Conservation (phyloP, 2,329 filamentous ascomycete species). For the Pestalotiopsis sp. region DNA sequence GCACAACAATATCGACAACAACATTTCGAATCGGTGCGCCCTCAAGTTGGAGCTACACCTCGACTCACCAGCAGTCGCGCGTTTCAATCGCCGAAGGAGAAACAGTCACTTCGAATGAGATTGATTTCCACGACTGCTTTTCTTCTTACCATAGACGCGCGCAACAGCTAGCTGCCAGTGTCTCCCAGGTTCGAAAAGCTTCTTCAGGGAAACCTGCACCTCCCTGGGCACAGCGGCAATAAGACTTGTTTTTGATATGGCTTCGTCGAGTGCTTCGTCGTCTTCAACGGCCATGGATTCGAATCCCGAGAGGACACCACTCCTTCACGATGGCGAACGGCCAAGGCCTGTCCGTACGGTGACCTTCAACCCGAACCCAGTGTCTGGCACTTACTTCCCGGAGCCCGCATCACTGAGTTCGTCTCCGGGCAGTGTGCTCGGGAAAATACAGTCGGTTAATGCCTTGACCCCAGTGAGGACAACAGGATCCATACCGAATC, state of each 20-base stretch:
- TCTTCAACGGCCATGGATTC: slow-evolving; percentile 18
- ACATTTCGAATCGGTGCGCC: neutral
- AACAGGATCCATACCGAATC: slow-evolving; percentile 45
- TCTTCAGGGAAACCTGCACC: neutral
- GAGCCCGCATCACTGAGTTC: slow-evolving; percentile 38
- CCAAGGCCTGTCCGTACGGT: slow-evolving; percentile 64
- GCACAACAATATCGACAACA: slow-evolving; percentile 10
- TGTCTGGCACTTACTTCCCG: slow-evolving; percentile 63
- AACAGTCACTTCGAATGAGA: neutral
- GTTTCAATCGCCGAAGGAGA: neutral
- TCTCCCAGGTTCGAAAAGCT: neutral
- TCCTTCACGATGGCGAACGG: slow-evolving; percentile 35
- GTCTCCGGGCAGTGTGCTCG: slow-evolving; percentile 32
- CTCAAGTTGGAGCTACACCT: neutral
- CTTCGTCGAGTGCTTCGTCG: slow-evolving; percentile 25
- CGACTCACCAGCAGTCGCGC: neutral
- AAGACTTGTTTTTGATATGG: slow-evolving; percentile 20
- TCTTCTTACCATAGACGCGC: neutral
- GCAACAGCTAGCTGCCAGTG: neutral
- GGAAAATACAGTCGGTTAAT: slow-evolving; percentile 41
- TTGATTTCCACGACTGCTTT: neutral
- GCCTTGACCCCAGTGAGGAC: slow-evolving; percentile 33
- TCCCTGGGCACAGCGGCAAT: neutral
- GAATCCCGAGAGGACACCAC: slow-evolving; percentile 32
- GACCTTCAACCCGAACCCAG: slow-evolving; percentile 75